Conservation (phyloP, 1,284 basidiomycete genomes). For the Vanrija sp. region DNA sequence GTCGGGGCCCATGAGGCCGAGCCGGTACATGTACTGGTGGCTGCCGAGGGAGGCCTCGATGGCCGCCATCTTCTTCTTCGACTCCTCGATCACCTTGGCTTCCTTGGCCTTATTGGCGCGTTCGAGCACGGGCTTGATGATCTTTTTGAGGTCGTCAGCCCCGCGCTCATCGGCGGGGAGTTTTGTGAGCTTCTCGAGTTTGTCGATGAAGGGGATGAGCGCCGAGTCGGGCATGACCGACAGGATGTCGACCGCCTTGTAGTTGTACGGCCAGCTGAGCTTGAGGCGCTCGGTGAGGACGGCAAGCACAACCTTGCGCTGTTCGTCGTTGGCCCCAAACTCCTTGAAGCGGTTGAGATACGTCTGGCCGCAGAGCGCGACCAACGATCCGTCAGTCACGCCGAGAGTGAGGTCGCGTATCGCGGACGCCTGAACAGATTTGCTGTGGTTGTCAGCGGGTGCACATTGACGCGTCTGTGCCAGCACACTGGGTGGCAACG, state of each 20-base stretch:
- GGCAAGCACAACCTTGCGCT: constrained; percentile 34
- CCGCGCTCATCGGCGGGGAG: constrained; percentile 20
- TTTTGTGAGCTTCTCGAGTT: constrained; percentile 24
- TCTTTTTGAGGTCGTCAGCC: constrained; percentile 26
- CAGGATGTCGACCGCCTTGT: constrained; percentile 39
- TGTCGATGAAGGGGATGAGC: constrained; percentile 23
- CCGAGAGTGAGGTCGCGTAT: no score
- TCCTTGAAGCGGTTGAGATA: not conserved
- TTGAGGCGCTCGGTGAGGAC: constrained; percentile 36
- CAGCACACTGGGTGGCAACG: no score
- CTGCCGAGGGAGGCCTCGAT: not conserved
- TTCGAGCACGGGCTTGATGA: constrained; percentile 28
- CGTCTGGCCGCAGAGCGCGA: no score
- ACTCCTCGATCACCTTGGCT: not conserved
- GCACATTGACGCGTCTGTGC: no score
- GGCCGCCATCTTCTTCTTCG: not conserved
- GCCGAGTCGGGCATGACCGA: constrained; percentile 21
- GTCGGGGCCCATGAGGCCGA: no score
- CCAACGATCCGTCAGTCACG: no score
- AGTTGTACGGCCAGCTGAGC: constrained; percentile 42
- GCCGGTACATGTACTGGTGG: no score
- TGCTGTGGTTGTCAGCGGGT: no score
- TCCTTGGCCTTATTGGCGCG: constrained; percentile 9
- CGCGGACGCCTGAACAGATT: no score
- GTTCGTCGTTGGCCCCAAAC: constrained; percentile 13